These are phyloP conservation scores for Gorgonomyces haynaldii DNA, from an alignment of 192 early-diverging fungal genomes.

Conservation along the genomic window DNA sequence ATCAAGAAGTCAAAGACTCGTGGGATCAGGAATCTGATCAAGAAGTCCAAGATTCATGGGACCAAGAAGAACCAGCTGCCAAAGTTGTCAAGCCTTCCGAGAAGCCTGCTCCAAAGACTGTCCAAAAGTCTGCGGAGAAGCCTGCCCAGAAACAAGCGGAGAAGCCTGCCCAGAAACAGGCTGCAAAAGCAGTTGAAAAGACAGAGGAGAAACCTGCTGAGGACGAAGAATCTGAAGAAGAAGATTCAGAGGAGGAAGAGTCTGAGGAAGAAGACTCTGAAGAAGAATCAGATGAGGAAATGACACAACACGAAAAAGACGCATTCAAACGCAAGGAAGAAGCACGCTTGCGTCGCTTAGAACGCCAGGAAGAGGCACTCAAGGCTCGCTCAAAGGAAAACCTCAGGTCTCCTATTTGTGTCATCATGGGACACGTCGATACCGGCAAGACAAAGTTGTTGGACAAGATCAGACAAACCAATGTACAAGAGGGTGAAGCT, in stretches of 20 bases:
- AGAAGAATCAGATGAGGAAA: constrained; percentile 38
- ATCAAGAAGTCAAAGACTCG: constrained; percentile 23
- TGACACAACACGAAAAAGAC: constrained; percentile 49
- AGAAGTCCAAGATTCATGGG: constrained; percentile 18
- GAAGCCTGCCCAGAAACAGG: constrained; percentile 10
- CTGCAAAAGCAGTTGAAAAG: constrained; percentile 1
- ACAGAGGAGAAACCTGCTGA: not conserved
- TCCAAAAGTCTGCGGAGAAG: not conserved
- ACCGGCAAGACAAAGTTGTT: constrained; percentile 92
- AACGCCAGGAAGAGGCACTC: constrained; percentile 61
- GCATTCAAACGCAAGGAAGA: constrained; percentile 64
- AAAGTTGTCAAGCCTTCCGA: constrained; percentile 6
- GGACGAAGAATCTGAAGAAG: constrained; percentile 9
- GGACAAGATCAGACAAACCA: constrained; percentile 98
- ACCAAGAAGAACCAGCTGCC: constrained; percentile 2
- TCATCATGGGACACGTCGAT: constrained; percentile 98
- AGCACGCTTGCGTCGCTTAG: constrained; percentile 56
- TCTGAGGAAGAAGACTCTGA: constrained; percentile 13
- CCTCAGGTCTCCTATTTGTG: constrained; percentile 93
- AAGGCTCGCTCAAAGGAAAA: constrained; percentile 78
- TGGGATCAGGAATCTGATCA: constrained; percentile 43
- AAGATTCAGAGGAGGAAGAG: constrained; percentile 21
- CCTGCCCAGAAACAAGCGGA: not conserved
- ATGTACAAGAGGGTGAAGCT: constrained; percentile 98
- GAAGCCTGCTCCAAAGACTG: not conserved